phyloP scores from a whole-genome alignment of 2,329 filamentous ascomycete genomes.

The Trichoderma sp. region DNA sequence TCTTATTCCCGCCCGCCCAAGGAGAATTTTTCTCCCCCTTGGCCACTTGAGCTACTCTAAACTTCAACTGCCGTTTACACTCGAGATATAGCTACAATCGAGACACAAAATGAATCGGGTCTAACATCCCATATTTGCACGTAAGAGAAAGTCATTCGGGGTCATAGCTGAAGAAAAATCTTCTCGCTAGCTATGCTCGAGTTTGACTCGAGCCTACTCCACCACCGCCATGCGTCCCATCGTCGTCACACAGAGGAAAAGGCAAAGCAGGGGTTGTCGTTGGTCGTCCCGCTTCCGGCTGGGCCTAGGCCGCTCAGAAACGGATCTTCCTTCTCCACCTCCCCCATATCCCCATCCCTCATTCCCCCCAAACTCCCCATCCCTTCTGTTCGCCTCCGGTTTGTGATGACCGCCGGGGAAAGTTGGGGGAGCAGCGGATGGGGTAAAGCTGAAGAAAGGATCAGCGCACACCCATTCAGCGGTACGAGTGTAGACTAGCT shows the following conservation, averaged over 20 bases:
- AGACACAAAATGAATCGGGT: too few species aligned
- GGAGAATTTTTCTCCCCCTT: not conserved
- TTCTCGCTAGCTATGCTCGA: conserved; percentile 6
- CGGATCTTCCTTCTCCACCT: conserved; percentile 22
- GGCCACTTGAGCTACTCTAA: not conserved
- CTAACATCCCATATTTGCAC: not conserved
- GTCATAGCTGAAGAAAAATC: conserved; percentile 11
- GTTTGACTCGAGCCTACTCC: conserved; percentile 20
- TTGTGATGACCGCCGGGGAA: conserved; percentile 14
- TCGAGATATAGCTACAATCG: not conserved
- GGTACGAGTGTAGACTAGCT: not conserved
- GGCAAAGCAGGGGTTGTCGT: not conserved
- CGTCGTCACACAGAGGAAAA: not conserved
- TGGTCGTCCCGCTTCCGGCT: not conserved
- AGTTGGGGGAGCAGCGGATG: conserved; percentile 19
- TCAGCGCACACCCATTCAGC: too few species aligned
- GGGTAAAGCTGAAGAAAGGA: not conserved
- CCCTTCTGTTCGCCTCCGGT: too few species aligned
- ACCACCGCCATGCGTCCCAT: conserved; percentile 9
- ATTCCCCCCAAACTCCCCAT: too few species aligned
- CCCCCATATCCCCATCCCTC: conserved; percentile 13
- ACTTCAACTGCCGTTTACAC: not conserved
- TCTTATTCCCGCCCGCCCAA: not conserved
- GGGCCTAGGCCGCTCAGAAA: conserved; percentile 22
- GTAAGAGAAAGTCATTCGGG: not conserved